Conservation (phyloP, 2,329 filamentous ascomycete genomes). For the Cercospora nicotianae region DNA sequence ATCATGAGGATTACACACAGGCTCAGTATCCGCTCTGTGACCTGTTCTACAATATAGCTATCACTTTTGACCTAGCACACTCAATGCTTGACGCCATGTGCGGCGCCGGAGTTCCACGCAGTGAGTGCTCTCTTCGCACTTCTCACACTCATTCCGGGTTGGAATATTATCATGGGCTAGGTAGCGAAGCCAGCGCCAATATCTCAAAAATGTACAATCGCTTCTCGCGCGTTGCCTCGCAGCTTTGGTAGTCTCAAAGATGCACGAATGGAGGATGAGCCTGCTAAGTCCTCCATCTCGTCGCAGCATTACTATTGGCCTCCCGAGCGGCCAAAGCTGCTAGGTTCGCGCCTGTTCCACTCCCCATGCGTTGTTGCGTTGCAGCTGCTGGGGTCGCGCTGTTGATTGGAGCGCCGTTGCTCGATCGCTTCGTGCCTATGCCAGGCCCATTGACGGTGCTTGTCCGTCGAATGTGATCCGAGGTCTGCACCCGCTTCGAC, state of each 20-base stretch:
- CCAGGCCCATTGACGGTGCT: conserved; percentile 28
- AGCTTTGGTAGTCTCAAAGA: neutral
- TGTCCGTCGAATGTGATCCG: conserved; percentile 26
- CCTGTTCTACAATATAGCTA: neutral
- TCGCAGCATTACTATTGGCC: conserved; percentile 23
- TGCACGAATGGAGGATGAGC: conserved; percentile 6
- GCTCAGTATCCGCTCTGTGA: neutral
- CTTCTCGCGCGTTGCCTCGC: neutral
- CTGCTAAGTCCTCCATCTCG: conserved; percentile 25
- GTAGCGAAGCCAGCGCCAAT: neutral
- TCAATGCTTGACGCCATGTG: neutral
- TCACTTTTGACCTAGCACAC: neutral
- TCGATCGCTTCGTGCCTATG: conserved; percentile 29
- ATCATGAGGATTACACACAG: neutral
- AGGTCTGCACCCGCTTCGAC: conserved; percentile 24
- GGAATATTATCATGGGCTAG: neutral
- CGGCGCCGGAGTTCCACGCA: neutral
- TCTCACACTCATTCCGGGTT: neutral
- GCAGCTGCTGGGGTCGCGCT: conserved; percentile 4
- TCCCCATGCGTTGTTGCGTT: conserved; percentile 20
- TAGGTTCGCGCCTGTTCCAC: conserved; percentile 19
- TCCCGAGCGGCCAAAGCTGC: conserved; percentile 28
- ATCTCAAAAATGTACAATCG: conserved; percentile 3
- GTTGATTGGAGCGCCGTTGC: conserved; percentile 20
- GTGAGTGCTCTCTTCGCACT: neutral